phyloP scores from a whole-genome alignment of 495 filamentous ascomycete species.

The Daldinia loculata region DNA sequence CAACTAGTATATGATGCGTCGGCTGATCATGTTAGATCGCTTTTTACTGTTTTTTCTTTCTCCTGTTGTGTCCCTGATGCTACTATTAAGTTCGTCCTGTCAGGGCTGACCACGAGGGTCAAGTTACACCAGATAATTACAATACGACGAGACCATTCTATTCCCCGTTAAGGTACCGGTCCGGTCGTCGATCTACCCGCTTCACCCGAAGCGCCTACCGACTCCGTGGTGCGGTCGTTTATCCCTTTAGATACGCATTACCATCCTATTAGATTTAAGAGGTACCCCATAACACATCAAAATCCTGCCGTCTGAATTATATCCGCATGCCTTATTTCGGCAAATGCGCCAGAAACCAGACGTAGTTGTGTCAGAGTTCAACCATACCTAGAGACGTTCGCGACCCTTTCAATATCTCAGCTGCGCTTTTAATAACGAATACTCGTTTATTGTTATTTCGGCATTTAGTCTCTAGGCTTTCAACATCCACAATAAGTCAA shows the following conservation, averaged over 20 bases:
- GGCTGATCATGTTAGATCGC: conserved; percentile 6
- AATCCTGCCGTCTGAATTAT: neutral
- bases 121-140: conserved; percentile 27
- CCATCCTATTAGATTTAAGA: conserved; percentile 1
- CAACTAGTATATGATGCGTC: conserved; percentile 5
- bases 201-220: conserved; percentile 1
- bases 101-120: conserved; percentile 25
- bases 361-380: neutral
- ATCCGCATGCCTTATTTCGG: neutral
- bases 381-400: neutral
- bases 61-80: conserved; percentile 27
- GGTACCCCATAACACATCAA: neutral
- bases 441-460: neutral
- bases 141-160: conserved; percentile 20
- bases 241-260: neutral
- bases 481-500: neutral
- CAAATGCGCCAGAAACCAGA: neutral
- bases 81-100: conserved; percentile 30
- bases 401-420: neutral
- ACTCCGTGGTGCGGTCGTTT: neutral
- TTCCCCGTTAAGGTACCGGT: conserved; percentile 17
- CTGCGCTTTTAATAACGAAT: neutral
- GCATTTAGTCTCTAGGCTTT: neutral
- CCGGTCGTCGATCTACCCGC: conserved; percentile 8
- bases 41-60: conserved; percentile 9